A percentile compares a stretch with the other conserved stretches of the same genome.
phyloP scores from a whole-genome alignment of 2,329 filamentous ascomycete genomes.

The Arthrinium phaeospermum region DNA sequence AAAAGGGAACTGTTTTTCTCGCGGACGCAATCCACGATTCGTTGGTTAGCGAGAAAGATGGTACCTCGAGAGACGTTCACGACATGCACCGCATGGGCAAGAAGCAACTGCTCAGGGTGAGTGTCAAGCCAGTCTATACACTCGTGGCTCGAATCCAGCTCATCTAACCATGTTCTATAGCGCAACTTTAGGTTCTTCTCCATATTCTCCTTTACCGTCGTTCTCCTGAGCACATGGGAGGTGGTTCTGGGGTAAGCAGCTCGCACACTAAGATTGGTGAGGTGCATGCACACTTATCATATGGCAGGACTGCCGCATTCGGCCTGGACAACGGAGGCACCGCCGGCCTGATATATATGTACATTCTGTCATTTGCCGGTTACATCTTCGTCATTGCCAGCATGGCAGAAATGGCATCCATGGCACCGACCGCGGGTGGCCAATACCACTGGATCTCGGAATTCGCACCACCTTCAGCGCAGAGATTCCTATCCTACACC shows the following conservation, averaged over 20 bases:
- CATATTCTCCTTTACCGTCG: slow-evolving; percentile 32
- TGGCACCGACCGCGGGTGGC: slow-evolving; percentile 32
- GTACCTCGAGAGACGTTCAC: neutral
- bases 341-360: slow-evolving; percentile 59
- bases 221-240: slow-evolving; percentile 51
- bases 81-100: slow-evolving; percentile 21
- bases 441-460: slow-evolving; percentile 59
- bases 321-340: slow-evolving; percentile 56
- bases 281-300: neutral
- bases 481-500: slow-evolving; percentile 60
- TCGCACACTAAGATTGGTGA: neutral
- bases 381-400: slow-evolving; percentile 47
- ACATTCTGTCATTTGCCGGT: slow-evolving; percentile 53
- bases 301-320: slow-evolving; percentile 40
- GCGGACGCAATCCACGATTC: neutral
- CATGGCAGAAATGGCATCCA: slow-evolving; percentile 31
- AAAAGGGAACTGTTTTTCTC: neutral
- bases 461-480: slow-evolving; percentile 50
- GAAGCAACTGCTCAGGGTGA: slow-evolving; percentile 12
- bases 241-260: slow-evolving; percentile 44
- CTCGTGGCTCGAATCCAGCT: neutral
- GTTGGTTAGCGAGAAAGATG: neutral
- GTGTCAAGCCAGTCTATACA: neutral
- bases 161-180: slow-evolving; percentile 20
- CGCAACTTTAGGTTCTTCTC: slow-evolving; percentile 33